A percentile compares a stretch with the other conserved stretches of the same genome.
Evolutionary conservation across 768 basidiomycete species (phyloP).

Genomic region (Tremella mesenterica): DNA sequence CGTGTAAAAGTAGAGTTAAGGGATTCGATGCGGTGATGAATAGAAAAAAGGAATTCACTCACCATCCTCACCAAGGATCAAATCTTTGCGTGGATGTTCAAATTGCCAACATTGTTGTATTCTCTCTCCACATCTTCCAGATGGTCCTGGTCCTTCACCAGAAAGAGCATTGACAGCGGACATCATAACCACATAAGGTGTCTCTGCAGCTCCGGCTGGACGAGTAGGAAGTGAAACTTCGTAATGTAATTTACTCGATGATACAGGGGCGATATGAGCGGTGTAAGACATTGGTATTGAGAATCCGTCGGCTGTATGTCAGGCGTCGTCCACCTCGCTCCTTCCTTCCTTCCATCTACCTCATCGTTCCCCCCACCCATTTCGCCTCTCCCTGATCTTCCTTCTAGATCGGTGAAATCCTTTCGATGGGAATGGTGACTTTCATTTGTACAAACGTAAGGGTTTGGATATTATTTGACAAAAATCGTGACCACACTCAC

Average conservation of each 20-base stretch:
- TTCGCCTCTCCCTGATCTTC: too few relatives aligned
- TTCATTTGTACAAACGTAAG: too few relatives aligned
- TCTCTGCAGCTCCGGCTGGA: constrained; percentile 64
- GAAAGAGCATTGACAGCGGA: constrained; percentile 83
- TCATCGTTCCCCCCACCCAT: too few relatives aligned
- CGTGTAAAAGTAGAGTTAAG: too few relatives aligned
- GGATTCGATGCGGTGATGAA: too few relatives aligned
- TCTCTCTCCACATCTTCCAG: constrained; percentile 63
- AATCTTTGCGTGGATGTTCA: constrained; percentile 79
- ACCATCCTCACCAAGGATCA: constrained; percentile 66
- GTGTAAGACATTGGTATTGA: constrained; percentile 96
- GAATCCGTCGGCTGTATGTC: constrained; percentile 68
- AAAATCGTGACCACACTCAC: constrained; percentile 49
- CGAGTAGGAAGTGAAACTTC: constrained; percentile 56
- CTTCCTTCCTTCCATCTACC: too few relatives aligned
- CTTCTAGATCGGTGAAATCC: too few relatives aligned
- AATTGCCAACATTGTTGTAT: constrained; percentile 98
- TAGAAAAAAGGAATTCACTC: constrained; percentile 3
- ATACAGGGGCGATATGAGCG: constrained; percentile 85
- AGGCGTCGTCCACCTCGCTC: not conserved
- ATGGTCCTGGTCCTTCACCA: constrained; percentile 57
- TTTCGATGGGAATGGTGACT: too few relatives aligned
- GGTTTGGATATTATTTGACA: not conserved
- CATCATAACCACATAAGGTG: constrained; percentile 98
- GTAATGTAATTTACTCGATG: constrained; percentile 83